Conservation (phyloP, 345 rosid genomes). For the Aegle marmelos region DNA sequence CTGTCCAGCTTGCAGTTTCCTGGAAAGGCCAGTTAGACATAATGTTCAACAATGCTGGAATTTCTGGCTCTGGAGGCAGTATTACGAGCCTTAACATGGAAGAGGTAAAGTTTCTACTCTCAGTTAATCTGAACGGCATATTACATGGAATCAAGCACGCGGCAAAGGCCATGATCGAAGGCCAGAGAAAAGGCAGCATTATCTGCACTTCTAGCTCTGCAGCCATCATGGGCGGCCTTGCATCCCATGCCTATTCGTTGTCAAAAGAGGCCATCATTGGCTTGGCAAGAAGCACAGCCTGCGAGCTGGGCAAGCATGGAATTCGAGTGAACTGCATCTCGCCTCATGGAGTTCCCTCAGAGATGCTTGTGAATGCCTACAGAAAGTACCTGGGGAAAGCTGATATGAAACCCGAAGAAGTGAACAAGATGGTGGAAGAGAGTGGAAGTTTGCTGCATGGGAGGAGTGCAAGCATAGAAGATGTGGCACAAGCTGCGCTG, state of each 20-base stretch:
- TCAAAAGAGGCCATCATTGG: slow-evolving; percentile 74
- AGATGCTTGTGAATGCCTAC: slow-evolving; percentile 59
- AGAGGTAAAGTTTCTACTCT: slow-evolving; percentile 33
- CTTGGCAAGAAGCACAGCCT: slow-evolving; percentile 51
- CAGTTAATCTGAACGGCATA: slow-evolving; percentile 62
- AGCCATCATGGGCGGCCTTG: slow-evolving; percentile 74
- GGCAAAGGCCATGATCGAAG: slow-evolving; percentile 62
- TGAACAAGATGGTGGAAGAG: slow-evolving; percentile 46
- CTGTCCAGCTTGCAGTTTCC: slow-evolving; percentile 46
- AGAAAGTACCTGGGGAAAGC: slow-evolving; percentile 40
- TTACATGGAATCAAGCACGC: slow-evolving; percentile 82
- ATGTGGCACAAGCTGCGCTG: slow-evolving; percentile 66
- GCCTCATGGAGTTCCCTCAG: slow-evolving; percentile 93
- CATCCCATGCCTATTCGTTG: slow-evolving; percentile 61
- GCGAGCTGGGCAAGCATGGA: slow-evolving; percentile 70
- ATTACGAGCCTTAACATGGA: slow-evolving; percentile 52
- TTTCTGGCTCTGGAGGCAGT: slow-evolving; percentile 47
- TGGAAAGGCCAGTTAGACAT: slow-evolving; percentile 57
- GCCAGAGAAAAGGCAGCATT: slow-evolving; percentile 56
- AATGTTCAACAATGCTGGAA: slow-evolving; percentile 46
- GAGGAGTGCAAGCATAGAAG: slow-evolving; percentile 51
- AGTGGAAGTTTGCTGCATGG: slow-evolving; percentile 65
- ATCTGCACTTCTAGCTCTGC: slow-evolving; percentile 83
- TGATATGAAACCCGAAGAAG: slow-evolving; percentile 42
- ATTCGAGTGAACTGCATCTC: slow-evolving; percentile 81